Percentiles rank a stretch among this genome's conserved stretches.
These are phyloP conservation scores for Lagenidium giganteum DNA, from an alignment of 352 stramenopile species.

Conservation along the genomic window DNA sequence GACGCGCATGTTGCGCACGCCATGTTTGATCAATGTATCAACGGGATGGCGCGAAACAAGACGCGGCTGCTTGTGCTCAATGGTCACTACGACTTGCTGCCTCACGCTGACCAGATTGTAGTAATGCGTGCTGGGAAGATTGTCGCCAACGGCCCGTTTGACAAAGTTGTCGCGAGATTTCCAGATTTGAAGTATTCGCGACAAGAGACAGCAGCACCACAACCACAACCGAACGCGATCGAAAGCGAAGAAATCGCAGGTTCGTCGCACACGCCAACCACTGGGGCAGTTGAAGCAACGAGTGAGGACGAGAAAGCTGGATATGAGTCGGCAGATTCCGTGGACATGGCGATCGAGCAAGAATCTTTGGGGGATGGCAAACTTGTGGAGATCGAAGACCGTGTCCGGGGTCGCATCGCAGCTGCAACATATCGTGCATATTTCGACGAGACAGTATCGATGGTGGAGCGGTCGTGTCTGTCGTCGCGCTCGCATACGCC, in stretches of 20 bases:
- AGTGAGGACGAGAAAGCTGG: background rate
- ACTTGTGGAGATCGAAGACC: too few species aligned
- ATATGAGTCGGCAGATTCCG: background rate
- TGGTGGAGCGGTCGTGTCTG: too few species aligned
- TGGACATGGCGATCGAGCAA: background rate
- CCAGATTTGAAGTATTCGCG: constrained; percentile 16
- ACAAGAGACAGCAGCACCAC: background rate
- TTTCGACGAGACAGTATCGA: background rate
- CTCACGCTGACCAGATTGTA: constrained; percentile 30
- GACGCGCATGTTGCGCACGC: constrained; percentile 42
- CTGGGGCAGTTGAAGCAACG: background rate
- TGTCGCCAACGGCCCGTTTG: constrained; percentile 23
- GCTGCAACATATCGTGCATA: too few species aligned
- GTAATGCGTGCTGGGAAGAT: constrained; percentile 29
- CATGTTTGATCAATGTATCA: constrained; percentile 29
- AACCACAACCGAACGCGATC: background rate
- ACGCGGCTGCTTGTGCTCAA: constrained; percentile 37
- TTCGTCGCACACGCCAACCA: constrained; percentile 2
- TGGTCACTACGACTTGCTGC: constrained; percentile 34
- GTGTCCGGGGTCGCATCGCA: too few species aligned
- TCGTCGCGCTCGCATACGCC: constrained; percentile 5
- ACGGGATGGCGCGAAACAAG: constrained; percentile 22
- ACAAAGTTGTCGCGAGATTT: constrained; percentile 18
- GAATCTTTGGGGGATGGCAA: too few species aligned
- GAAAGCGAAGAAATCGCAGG: background rate